Evolutionary conservation across 2,329 filamentous ascomycete genomes (phyloP), one percentile per base, ranked within the genome.

Genomic region (Arthrobotrys entomopaga): DNA sequence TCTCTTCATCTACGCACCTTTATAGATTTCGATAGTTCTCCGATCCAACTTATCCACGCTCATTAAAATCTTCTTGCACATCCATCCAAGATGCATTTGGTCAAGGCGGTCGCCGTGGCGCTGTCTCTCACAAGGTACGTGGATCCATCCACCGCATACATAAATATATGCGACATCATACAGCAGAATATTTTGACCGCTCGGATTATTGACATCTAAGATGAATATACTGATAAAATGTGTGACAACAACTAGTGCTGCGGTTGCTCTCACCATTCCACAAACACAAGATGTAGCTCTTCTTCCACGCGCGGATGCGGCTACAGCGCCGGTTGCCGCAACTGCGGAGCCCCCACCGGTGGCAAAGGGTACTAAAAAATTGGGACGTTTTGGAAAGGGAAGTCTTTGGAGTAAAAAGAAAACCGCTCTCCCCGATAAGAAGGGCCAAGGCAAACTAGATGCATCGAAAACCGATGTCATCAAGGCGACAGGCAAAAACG

Each of bases 31-130:
- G n/a, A n/a, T n/a, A n/a, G 50, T 2, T 26, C 26, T 26, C 7
- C 11, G n/a, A 46, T 46, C 50, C 50, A 53, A 53, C 20, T 53
- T 53, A 11, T 26, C 15, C 50, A 53, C 50, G 16, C 19, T 53
- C 50, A 15, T 53, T 53, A 34, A 34, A 34, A 5, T 10, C 29
- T 8, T 34, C 6, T 34, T 10, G 29, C 29, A 34, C 1, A 26
- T 50, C 11, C 19, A 4, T 19, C 8, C 46, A 50, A 50, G n/a
- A 53, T 53, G 50, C 50, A 53, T 4, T 29, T 53, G 6, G 26
- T 22, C 22, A 53, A 53, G 19, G 24, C 50, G 13, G 11, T 53
- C 7, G 50, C 50, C 4, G 22, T 53, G 2, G 24, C 26, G 4
- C 11, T 53, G 50, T 26, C 22, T 20, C n/a, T 53, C 13, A 29